Percentiles rank a stretch among this genome's conserved stretches.
Evolutionary conservation across 2,329 filamentous ascomycete species (phyloP).

Genomic region (Bertia moriformis): DNA sequence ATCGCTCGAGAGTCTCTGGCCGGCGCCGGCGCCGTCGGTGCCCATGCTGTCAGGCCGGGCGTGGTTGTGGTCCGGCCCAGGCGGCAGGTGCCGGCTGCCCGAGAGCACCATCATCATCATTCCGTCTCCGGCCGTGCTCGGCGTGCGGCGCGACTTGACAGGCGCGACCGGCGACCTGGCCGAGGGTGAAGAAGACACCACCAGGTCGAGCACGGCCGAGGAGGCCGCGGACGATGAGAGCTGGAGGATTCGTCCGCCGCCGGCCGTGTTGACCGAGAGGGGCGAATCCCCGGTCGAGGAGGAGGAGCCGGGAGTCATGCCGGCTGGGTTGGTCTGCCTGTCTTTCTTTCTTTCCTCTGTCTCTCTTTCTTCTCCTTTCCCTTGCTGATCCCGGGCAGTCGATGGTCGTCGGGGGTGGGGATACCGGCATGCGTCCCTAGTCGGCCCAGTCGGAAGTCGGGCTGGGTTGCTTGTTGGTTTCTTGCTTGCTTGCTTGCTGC

Average conservation of each 20-base stretch:
- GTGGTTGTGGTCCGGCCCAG: too few relatives aligned
- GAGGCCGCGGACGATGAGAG: constrained; percentile 25
- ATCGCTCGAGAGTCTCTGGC: constrained; percentile 28
- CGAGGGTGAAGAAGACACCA: constrained; percentile 32
- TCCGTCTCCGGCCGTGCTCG: neutral
- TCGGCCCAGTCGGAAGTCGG: too few relatives aligned
- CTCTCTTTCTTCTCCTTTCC: too few relatives aligned
- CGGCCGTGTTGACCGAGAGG: constrained; percentile 21
- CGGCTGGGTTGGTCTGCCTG: too few relatives aligned
- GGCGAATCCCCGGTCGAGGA: constrained; percentile 38
- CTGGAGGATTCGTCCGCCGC: constrained; percentile 18
- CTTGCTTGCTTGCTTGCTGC: too few relatives aligned
- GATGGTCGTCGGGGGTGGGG: too few relatives aligned
- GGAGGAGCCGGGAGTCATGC: constrained; percentile 36
- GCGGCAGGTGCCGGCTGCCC: too few relatives aligned
- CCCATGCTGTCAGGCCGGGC: constrained; percentile 3
- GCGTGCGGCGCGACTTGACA: neutral
- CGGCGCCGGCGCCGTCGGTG: constrained; percentile 25
- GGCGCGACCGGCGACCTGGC: constrained; percentile 13
- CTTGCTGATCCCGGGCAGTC: too few relatives aligned
- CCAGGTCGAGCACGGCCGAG: constrained; percentile 28
- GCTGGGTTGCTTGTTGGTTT: too few relatives aligned
- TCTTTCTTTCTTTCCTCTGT: too few relatives aligned
- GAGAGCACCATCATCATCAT: too few relatives aligned
- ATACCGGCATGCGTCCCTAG: too few relatives aligned